Evolutionary conservation across 768 basidiomycete genomes (phyloP), one percentile per base, ranked within the genome.

Genomic region (Boletus pseudo-olivaceus): DNA sequence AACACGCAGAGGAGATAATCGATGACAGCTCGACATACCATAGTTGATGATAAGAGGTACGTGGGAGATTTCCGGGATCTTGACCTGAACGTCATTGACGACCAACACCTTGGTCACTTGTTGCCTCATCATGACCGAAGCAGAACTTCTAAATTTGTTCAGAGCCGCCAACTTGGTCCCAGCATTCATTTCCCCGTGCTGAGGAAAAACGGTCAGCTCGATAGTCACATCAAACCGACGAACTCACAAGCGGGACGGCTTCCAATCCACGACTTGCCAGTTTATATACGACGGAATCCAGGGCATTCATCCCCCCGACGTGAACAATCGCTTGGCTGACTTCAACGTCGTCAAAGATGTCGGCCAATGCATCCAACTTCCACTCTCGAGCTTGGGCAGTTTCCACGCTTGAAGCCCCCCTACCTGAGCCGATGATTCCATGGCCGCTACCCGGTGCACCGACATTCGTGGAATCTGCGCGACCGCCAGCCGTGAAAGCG

Each of bases 21-120:
- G 23, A 47, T 12, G 43, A 46, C 38, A 30, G 19, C 7, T 30
- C 37, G 12, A 67, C 75, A 47, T 58, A 88, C 92, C 92, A 70
- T 96, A 98, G 73, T 98, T 98, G 74, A 99, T 86, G 62, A 99
- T 85, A 46, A 99, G 79, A 55, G 95, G 91, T 39, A 96, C 83
- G 68, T 94, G 93, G 4, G 88, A 82, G 50, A 96, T 82, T 60
- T 98, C 97, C 29, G 90, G 85, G 11, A 82, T 80, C 73, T 98
- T 97, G 63, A 98, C 83, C 68, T 88, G 90, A 34, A 95, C 89
- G 65, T 99, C 97, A 62, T 94, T 96, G 40, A 97, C 85, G 39
- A 99, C 87, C 51, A 99, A 78, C 32, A 93, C 83, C 70, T 87
- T 90, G 47, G 86, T 82, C 41, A 76, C 67, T 9, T 83, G 70